Conservation (phyloP, 2,329 filamentous ascomycete genomes). For the Fusarium avenaceum region DNA sequence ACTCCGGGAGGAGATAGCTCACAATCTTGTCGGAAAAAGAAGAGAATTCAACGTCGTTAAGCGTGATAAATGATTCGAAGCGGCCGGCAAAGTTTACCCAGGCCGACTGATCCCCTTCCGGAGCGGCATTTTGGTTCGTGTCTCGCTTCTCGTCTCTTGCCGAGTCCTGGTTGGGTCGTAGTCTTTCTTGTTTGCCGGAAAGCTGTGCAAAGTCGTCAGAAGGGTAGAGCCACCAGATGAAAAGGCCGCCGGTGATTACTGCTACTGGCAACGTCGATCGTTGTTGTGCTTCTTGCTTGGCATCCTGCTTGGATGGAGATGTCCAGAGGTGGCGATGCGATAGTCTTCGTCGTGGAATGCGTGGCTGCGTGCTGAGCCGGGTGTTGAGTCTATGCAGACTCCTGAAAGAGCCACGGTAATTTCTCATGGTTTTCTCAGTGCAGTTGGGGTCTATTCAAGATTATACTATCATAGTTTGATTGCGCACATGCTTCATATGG, state of each 20-base stretch:
- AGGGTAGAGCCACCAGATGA: conserved; percentile 61
- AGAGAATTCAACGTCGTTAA: conserved; percentile 69
- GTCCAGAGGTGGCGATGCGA: conserved; percentile 39
- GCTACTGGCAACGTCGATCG: conserved; percentile 50
- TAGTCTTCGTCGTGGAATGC: conserved; percentile 36
- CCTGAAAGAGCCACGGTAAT: conserved; percentile 43
- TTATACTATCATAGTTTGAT: conserved; percentile 26
- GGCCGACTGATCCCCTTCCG: conserved; percentile 54
- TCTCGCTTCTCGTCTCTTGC: conserved; percentile 32
- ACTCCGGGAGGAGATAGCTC: conserved; percentile 82
- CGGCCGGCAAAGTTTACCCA: conserved; percentile 63
- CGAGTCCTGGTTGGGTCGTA: conserved; percentile 12
- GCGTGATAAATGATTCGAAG: conserved; percentile 67
- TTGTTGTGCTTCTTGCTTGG: conserved; percentile 43
- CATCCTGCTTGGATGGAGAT: conserved; percentile 31
- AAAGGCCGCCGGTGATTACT: conserved; percentile 55
- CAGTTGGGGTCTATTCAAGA: conserved; percentile 24
- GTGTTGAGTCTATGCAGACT: conserved; percentile 38
- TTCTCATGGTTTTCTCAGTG: conserved; percentile 37
- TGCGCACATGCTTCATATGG: conserved; percentile 38
- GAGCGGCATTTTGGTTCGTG: conserved; percentile 32
- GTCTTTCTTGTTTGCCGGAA: conserved; percentile 41
- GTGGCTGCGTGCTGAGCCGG: conserved; percentile 33
- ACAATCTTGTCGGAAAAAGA: conserved; percentile 71
- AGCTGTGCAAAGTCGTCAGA: conserved; percentile 59